Conservation (phyloP, 192 early-diverging fungal genomes). For the Backusella parvicylindrica region DNA sequence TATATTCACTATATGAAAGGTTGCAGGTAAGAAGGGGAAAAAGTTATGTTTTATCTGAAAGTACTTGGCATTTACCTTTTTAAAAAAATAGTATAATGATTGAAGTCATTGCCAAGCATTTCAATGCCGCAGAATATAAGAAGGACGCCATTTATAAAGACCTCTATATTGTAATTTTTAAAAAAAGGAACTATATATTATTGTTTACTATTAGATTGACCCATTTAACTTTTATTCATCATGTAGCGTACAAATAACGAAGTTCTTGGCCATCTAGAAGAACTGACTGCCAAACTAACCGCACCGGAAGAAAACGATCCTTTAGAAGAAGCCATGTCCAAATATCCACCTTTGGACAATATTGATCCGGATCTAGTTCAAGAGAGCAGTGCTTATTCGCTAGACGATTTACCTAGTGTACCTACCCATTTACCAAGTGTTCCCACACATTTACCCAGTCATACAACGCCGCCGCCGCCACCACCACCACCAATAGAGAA, state of each 20-base stretch:
- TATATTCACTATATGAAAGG: conserved; percentile 36
- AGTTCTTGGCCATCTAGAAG: not conserved
- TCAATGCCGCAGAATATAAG: not conserved
- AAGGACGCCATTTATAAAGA: not conserved
- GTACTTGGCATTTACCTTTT: not conserved
- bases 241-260: not conserved
- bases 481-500: not conserved
- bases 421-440: conserved; percentile 12
- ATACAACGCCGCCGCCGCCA: not conserved
- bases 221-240: not conserved
- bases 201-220: not conserved
- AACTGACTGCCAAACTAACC: not conserved
- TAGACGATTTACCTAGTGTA: not conserved
- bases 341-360: not conserved
- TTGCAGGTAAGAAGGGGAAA: conserved; percentile 19
- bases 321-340: not conserved
- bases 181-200: not conserved
- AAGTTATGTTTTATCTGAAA: not conserved
- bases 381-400: not conserved
- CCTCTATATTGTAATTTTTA: not conserved
- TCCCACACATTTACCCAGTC: not conserved
- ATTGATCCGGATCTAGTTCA: not conserved
- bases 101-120: not conserved
- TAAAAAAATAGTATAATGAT: conserved; percentile 1
- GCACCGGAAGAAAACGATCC: not conserved